Conservation (phyloP, 441 rosid species). For the Gossypium davidsonii region DNA sequence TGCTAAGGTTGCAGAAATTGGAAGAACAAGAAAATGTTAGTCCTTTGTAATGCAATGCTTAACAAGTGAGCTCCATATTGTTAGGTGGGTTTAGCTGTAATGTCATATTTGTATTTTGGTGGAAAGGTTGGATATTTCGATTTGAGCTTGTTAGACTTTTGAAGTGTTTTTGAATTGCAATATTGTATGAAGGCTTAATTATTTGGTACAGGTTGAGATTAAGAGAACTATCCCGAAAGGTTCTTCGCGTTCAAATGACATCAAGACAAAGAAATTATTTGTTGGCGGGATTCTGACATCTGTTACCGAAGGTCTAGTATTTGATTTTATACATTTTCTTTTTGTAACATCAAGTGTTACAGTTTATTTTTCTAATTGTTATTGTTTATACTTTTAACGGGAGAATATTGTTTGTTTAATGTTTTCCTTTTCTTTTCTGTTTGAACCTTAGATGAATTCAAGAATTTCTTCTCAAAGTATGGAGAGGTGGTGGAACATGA, state of each 20-base stretch:
- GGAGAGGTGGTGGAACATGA: conserved; percentile 73
- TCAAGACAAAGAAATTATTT: conserved; percentile 85
- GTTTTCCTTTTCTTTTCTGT: background rate
- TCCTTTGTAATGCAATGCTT: background rate
- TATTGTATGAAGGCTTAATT: background rate
- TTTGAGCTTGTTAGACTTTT: background rate
- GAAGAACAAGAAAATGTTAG: background rate
- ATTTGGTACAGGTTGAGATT: conserved; percentile 64
- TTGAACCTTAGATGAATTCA: conserved; percentile 26
- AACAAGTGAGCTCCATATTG: background rate
- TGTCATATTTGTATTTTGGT: background rate
- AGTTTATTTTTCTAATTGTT: background rate
- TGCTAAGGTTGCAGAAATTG: background rate
- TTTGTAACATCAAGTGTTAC: background rate
- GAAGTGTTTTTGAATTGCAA: background rate
- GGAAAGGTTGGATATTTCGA: background rate
- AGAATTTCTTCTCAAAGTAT: conserved; percentile 61
- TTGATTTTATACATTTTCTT: background rate
- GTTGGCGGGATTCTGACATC: conserved; percentile 83
- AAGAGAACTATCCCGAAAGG: conserved; percentile 90
- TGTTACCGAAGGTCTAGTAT: conserved; percentile 58
- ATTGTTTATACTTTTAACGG: background rate
- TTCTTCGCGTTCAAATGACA: conserved; percentile 59
- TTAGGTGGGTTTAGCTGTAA: background rate
- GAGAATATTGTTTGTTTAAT: background rate